Evolutionary conservation across 2,329 filamentous ascomycete species (phyloP), one percentile per base, ranked within the genome.

Genomic region (Rutstroemia sp.): DNA sequence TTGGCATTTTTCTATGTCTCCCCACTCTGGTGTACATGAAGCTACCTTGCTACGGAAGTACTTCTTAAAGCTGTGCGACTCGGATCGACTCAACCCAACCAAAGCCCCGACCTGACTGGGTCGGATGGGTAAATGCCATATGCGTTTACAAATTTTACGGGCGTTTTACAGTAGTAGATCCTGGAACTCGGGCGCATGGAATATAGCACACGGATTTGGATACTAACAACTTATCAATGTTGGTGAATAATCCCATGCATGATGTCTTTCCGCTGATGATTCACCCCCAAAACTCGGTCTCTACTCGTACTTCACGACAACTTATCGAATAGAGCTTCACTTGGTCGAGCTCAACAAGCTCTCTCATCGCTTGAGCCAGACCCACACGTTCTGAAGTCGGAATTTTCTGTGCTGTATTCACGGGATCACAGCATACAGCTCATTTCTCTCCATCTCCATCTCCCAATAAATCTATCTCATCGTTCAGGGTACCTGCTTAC

Each of bases 401-500:
- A 5, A 4, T 44, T 44, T 44, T 44, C 41, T 19, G 8, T 44
- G n/a, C 14, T 16, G 39, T 19, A n/a, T 38, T 30, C 21, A 54
- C 52, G 52, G 52, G 52, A 54, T 54, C 52, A 54, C 52, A n/a
- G n/a, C 45, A 49, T 54, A 19, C 38, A 14, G 8, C 16, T 50
- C 52, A 54, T 42, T 30, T 49, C 34, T 54, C 37, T 34, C 44
- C 38, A 53, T 23, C 42, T 30, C 42, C 37, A 48, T 48, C 30
- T 38, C 42, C 38, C 44, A 25, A 46, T 46, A 46, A 23, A 46
- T n/a, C n/a, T n/a, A n/a, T n/a, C n/a, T n/a, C n/a, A n/a, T 46
- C 41, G 19, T 46, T 46, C 44, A 50, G 52, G 52, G 52, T 55
- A 55, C 52, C 52, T 55, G 52, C 52, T 23, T 55, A 18, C 9